These are phyloP conservation scores for Leccinum griseonigrum DNA, from an alignment of 1,284 basidiomycete genomes.

Conservation along the genomic window DNA sequence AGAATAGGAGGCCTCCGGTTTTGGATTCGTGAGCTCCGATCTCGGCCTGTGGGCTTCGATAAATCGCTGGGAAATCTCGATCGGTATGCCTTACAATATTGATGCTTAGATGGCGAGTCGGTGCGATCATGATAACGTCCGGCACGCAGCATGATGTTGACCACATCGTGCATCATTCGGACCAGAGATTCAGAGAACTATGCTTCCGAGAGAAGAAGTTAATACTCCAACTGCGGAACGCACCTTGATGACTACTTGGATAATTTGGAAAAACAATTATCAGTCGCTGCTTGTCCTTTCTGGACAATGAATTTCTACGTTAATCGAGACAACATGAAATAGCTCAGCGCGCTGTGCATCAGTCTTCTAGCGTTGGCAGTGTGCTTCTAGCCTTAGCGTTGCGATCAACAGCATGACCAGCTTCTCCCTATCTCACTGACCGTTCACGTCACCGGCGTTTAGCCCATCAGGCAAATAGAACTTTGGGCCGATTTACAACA, in stretches of 20 bases:
- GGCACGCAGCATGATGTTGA: not conserved
- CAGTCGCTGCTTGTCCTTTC: not conserved
- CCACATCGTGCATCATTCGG: not conserved
- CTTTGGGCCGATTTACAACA: slow-evolving; percentile 44
- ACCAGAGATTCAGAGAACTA: slow-evolving; percentile 36
- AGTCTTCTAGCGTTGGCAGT: slow-evolving; percentile 22
- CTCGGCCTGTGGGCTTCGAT: not conserved
- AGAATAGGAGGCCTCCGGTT: slow-evolving; percentile 52
- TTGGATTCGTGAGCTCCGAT: slow-evolving; percentile 44
- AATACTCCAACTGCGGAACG: not conserved
- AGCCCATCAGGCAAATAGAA: not conserved
- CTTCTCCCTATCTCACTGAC: slow-evolving; percentile 39
- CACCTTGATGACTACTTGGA: not conserved
- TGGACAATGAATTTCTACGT: not conserved
- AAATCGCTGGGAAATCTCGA: slow-evolving; percentile 35
- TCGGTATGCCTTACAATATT: not conserved
- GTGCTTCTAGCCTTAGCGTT: slow-evolving; percentile 21
- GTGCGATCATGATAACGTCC: not conserved
- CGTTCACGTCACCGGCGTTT: not conserved
- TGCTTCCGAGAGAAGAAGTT: not conserved
- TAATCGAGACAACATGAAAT: not conserved
- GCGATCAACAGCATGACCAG: slow-evolving; percentile 39
- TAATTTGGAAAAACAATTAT: not conserved
- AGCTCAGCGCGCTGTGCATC: slow-evolving; percentile 2
- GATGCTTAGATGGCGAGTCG: slow-evolving; percentile 53